Base-by-base conservation (phyloP, 352 stramenopile species). In the Globisporangium nunn region DNA sequence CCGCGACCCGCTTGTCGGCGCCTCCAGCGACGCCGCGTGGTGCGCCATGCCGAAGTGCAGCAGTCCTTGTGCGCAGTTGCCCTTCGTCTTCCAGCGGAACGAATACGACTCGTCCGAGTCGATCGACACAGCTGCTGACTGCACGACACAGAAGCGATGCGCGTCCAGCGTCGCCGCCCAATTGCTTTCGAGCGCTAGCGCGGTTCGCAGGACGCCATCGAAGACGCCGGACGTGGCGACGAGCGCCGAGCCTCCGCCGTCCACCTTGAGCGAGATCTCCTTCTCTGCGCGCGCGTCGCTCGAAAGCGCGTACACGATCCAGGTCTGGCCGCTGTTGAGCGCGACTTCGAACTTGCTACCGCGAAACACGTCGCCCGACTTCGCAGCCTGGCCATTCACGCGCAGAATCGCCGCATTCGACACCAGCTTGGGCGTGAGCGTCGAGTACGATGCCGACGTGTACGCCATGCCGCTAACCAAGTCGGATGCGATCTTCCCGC, bases 401-500 rank as follows among this genome's bases (percentile, higher is more conserved):
- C 59, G 62, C 29, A 64, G 54, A n/a, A 89, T 79, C 15, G 67
- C 68, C 54, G 78, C 68, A 8, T 70, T 48, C 4, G 70, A 70
- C 53, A 58, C 53, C 48, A 91, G 72, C 30, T 56, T 59, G 17
- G 78, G 81, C 28, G 68, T 78, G 4, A 88, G 59, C 12, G 45
- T 56, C 17, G 61, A 51, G 62, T 84, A 88, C 54, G 62, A 78
- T 51, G 68, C 71, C 2, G 75, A 80, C n/a, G 75, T 60, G 41
- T 76, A 87, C 3, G 75, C 80, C 80, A 90, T 90, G 47, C 77
- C 80, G 49, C 71, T 85, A 15, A 79, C 72, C 17, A 90, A 63
- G 3, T 63, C 75, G 17, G 69, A 61, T 52, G 83, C 68, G 31
- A 83, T 66, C 43, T 72, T 82, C 50, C 71, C 70, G 3, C 58